Conservation (phyloP, 495 filamentous ascomycete genomes). For the Xylaria cubensis region DNA sequence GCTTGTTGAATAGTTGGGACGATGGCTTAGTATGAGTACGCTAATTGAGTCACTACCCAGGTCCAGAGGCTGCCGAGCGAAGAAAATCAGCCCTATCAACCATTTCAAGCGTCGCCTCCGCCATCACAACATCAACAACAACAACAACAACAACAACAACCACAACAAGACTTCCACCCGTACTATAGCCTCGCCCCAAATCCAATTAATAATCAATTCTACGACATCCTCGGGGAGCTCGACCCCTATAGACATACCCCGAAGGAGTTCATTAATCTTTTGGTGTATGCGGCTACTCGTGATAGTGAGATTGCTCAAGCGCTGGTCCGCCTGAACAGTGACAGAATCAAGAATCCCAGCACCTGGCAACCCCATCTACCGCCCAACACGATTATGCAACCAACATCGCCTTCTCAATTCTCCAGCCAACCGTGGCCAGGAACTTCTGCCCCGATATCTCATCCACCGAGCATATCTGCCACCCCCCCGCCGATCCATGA, state of each 20-base stretch:
- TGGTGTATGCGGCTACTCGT: constrained; percentile 14
- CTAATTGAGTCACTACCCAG: background rate
- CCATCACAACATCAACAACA: background rate
- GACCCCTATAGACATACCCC: constrained; percentile 17
- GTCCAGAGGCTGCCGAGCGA: background rate
- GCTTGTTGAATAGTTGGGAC: background rate
- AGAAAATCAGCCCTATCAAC: background rate
- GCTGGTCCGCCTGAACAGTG: constrained; percentile 3
- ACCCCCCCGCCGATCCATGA: background rate
- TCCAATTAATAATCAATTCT: background rate
- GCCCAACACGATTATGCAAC: background rate
- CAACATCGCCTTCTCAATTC: background rate
- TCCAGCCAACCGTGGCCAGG: background rate
- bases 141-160: background rate
- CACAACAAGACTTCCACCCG: background rate
- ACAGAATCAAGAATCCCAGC: constrained; percentile 10
- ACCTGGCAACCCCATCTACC: constrained; percentile 7
- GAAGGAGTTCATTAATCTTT: constrained; percentile 18
- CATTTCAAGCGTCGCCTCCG: background rate
- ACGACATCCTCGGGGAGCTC: constrained; percentile 15
- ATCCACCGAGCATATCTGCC: background rate
- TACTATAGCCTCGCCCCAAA: constrained; percentile 1
- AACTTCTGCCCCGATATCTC: background rate
- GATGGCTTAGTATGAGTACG: background rate
- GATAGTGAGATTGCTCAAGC: background rate